Conservation (phyloP, 1,284 basidiomycete genomes). For the Trametes pubescens region DNA sequence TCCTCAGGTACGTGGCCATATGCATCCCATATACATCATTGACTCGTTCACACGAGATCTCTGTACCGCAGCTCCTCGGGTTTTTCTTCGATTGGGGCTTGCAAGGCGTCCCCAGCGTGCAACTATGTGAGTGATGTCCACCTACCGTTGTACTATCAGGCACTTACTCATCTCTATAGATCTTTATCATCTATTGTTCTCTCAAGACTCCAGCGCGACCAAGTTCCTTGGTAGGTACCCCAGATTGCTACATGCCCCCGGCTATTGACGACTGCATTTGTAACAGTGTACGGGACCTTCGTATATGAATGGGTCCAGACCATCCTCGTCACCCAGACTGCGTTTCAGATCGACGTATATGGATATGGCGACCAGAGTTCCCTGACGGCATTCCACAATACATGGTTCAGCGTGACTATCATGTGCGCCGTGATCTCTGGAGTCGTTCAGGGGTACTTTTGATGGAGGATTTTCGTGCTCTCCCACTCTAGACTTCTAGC, state of each 20-base stretch:
- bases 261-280: background rate
- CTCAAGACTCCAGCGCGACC: conserved; percentile 8
- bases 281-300: conserved; percentile 27
- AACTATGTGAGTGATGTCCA: background rate
- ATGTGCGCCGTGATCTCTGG: conserved; percentile 31
- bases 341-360: conserved; percentile 30
- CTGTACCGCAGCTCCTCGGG: background rate
- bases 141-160: background rate
- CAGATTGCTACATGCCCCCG: background rate
- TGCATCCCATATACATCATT: background rate
- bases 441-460: conserved; percentile 33
- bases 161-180: background rate
- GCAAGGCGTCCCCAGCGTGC: conserved; percentile 1
- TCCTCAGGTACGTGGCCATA: background rate
- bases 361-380: conserved; percentile 24
- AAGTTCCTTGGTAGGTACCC: conserved; percentile 12
- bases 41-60: background rate
- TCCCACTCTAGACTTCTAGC: conserved; percentile 19
- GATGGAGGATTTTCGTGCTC: conserved; percentile 33
- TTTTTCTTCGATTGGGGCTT: conserved; percentile 2
- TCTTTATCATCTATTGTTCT: conserved; percentile 19
- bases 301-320: conserved; percentile 29
- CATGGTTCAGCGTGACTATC: conserved; percentile 36
- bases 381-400: conserved; percentile 24
- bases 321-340: conserved; percentile 21